Evolutionary conservation across 306 rosid species (phyloP).

Genomic region (Begonia loranthoides): DNA sequence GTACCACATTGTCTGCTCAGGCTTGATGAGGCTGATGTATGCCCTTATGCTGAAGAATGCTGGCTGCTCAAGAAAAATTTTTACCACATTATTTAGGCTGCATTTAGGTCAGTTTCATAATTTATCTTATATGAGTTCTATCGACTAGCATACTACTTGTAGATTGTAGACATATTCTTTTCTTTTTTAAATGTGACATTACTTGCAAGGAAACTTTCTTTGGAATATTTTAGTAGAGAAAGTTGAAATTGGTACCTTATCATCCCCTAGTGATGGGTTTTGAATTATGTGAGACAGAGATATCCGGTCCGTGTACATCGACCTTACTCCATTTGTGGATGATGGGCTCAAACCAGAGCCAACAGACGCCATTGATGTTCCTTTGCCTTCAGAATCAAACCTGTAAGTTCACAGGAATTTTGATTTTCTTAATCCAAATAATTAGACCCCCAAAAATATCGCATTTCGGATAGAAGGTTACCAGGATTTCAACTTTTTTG

Average conservation of each 20-base stretch:
- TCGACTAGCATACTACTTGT: too few relatives aligned
- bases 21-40: conserved; percentile 44
- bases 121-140: too few relatives aligned
- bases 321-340: conserved; percentile 35
- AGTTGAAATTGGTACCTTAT: conserved; percentile 37
- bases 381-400: conserved; percentile 91
- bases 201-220: too few relatives aligned
- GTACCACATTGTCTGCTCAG: conserved; percentile 92
- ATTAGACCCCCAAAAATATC: neutral
- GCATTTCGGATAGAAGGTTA: conserved; percentile 6
- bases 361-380: conserved; percentile 45
- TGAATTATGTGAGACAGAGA: conserved; percentile 37
- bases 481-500: conserved; percentile 67
- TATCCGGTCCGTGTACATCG: conserved; percentile 66
- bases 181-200: too few relatives aligned
- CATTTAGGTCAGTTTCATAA: too few relatives aligned
- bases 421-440: neutral
- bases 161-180: too few relatives aligned
- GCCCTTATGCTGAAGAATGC: conserved; percentile 55
- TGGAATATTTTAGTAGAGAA: neutral
- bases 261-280: conserved; percentile 55
- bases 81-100: too few relatives aligned
- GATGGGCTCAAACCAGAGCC: conserved; percentile 41
- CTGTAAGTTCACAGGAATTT: conserved; percentile 16
- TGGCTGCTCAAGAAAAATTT: conserved; percentile 35